Evolutionary conservation across 495 filamentous ascomycete genomes (phyloP).

Genomic region (Aspergillus coremiiformis): DNA sequence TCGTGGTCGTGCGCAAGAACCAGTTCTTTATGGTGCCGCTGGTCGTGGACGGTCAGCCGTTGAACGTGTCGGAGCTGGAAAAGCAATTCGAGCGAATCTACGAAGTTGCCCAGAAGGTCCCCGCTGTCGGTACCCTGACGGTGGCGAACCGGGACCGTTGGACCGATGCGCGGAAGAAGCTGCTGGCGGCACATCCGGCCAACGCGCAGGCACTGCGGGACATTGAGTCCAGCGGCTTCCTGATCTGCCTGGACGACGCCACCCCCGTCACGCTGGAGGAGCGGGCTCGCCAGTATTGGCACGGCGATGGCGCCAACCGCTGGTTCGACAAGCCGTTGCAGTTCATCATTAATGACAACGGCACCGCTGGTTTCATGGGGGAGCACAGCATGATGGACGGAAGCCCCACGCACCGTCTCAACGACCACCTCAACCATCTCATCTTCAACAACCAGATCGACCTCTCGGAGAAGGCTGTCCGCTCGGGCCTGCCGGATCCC

Average conservation of each 20-base stretch:
- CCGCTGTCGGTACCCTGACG: conserved; percentile 79
- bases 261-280: conserved; percentile 90
- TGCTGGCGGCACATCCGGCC: conserved; percentile 64
- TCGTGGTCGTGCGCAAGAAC: conserved; percentile 87
- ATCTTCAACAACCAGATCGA: conserved; percentile 91
- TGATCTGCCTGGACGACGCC: conserved; percentile 91
- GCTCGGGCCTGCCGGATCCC: conserved; percentile 81
- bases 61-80: conserved; percentile 84
- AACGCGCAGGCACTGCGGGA: conserved; percentile 70
- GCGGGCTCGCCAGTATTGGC: conserved; percentile 95
- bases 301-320: conserved; percentile 89
- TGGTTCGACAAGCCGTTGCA: conserved; percentile 99
- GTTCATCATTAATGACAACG: conserved; percentile 98
- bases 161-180: conserved; percentile 72
- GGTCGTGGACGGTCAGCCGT: conserved; percentile 67
- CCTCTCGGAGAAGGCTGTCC: conserved; percentile 63
- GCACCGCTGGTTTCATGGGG: conserved; percentile 93
- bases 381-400: conserved; percentile 99
- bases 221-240: conserved; percentile 86
- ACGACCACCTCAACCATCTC: conserved; percentile 82
- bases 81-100: conserved; percentile 81
- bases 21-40: conserved; percentile 86
- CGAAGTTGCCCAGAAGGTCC: conserved; percentile 58
- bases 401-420: conserved; percentile 91
- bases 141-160: conserved; percentile 89